These are phyloP conservation scores for Podospora comata DNA, from an alignment of 495 filamentous ascomycete genomes.

Conservation along the genomic window DNA sequence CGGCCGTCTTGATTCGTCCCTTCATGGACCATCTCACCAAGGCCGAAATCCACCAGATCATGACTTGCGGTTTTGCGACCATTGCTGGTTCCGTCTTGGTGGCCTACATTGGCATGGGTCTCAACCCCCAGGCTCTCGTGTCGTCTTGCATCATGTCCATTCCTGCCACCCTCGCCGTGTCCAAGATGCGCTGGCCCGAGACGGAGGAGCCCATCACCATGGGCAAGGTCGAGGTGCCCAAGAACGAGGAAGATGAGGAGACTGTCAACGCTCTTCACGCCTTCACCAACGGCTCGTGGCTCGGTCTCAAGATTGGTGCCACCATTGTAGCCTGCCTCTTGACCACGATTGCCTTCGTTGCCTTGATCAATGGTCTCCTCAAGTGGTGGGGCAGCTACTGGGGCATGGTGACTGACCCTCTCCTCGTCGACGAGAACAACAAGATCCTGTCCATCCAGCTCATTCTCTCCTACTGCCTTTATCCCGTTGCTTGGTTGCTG, in stretches of 20 bases:
- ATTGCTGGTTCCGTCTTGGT: constrained; percentile 72
- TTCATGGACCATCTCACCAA: constrained; percentile 78
- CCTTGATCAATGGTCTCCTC: constrained; percentile 71
- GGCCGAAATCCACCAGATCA: constrained; percentile 86
- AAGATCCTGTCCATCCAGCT: constrained; percentile 69
- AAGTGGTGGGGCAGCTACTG: constrained; percentile 88
- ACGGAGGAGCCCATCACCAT: constrained; percentile 79
- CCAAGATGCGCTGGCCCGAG: constrained; percentile 85
- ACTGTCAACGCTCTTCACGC: constrained; percentile 80
- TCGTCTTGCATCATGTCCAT: constrained; percentile 94
- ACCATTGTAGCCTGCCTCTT: constrained; percentile 78
- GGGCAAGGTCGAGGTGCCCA: constrained; percentile 73
- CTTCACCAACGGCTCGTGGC: constrained; percentile 82
- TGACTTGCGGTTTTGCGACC: constrained; percentile 69
- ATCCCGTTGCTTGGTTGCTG: constrained; percentile 79
- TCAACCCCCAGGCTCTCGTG: constrained; percentile 81
- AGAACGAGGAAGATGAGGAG: constrained; percentile 60
- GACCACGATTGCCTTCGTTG: constrained; percentile 80
- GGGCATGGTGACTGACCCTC: constrained; percentile 47
- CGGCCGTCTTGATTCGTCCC: constrained; percentile 84
- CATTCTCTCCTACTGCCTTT: constrained; percentile 79
- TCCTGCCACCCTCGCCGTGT: constrained; percentile 79
- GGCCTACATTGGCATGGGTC: constrained; percentile 73
- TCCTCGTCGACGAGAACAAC: constrained; percentile 24
- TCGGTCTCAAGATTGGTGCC: constrained; percentile 82